Evolutionary conservation across 805 yeast species (phyloP).

Genomic region (Ogataea paraovalis): DNA sequence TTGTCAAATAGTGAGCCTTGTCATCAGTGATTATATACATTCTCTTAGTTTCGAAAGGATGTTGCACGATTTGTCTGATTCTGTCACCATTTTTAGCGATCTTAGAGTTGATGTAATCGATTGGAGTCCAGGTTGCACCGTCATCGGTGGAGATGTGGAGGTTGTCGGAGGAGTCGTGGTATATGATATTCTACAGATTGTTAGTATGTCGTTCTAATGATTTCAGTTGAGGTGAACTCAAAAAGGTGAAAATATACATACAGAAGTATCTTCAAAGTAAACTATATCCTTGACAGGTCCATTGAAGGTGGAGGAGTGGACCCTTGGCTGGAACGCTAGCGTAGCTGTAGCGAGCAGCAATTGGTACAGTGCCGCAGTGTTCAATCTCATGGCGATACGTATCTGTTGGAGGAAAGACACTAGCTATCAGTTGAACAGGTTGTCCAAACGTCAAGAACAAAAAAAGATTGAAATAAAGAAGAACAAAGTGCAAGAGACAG

Average conservation of each 20-base stretch:
- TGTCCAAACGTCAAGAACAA: no score
- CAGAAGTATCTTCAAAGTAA: slow-evolving; percentile 21
- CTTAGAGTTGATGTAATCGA: slow-evolving; percentile 29
- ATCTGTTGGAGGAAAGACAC: no score
- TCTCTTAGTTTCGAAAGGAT: slow-evolving; percentile 34
- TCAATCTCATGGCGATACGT: slow-evolving; percentile 2
- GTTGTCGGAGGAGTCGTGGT: slow-evolving; percentile 26
- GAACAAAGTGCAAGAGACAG: no score
- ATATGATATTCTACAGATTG: slow-evolving; percentile 13
- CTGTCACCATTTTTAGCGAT: slow-evolving; percentile 33
- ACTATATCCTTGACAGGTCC: slow-evolving; percentile 11
- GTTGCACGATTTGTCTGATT: slow-evolving; percentile 30
- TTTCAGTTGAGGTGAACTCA: no score
- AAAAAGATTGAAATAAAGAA: background rate
- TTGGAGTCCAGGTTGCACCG: slow-evolving; percentile 39
- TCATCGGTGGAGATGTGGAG: slow-evolving; percentile 45
- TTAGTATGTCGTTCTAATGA: background rate
- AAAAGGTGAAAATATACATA: no score
- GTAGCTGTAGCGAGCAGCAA: slow-evolving; percentile 8
- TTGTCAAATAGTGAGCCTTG: slow-evolving; percentile 35
- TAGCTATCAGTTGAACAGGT: no score
- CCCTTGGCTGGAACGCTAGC: slow-evolving; percentile 23
- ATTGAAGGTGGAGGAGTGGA: slow-evolving; percentile 24
- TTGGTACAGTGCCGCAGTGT: background rate
- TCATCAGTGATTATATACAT: slow-evolving; percentile 37